phyloP scores from a whole-genome alignment of 169 alveolate genomes.

The Babesia divergens region DNA sequence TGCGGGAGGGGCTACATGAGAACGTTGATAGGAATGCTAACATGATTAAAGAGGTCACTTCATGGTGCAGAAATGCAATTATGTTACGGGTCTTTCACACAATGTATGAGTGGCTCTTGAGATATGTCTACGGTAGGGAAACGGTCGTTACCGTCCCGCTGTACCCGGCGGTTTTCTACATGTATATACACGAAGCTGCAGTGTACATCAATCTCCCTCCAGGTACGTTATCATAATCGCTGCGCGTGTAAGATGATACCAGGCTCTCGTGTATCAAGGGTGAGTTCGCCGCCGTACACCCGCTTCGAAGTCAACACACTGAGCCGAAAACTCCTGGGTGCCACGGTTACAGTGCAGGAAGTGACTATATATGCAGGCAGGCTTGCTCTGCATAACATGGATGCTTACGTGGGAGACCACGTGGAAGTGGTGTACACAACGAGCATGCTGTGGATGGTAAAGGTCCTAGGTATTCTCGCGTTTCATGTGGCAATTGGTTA shows the following conservation, averaged over 20 bases:
- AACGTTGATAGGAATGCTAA: background rate
- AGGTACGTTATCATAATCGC: background rate
- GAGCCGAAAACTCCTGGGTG: background rate
- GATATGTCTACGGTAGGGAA: background rate
- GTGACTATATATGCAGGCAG: background rate
- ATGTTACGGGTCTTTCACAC: background rate
- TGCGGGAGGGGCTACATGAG: background rate
- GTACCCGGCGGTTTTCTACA: slow-evolving; percentile 25
- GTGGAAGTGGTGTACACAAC: background rate
- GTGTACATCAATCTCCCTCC: slow-evolving; percentile 8
- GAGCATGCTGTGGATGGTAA: background rate
- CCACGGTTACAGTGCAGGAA: background rate
- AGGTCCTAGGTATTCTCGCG: slow-evolving; percentile 4
- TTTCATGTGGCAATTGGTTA: slow-evolving; percentile 4
- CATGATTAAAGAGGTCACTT: background rate
- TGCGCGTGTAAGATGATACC: background rate
- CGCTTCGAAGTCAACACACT: background rate
- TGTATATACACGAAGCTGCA: slow-evolving; percentile 11
- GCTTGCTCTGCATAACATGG: background rate
- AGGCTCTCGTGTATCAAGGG: background rate
- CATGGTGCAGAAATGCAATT: background rate
- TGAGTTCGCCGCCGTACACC: background rate
- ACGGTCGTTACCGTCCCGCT: background rate
- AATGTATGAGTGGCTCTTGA: background rate
- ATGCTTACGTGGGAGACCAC: background rate